Base-by-base conservation (phyloP, 768 basidiomycete genomes). In the Suillus subluteus region DNA sequence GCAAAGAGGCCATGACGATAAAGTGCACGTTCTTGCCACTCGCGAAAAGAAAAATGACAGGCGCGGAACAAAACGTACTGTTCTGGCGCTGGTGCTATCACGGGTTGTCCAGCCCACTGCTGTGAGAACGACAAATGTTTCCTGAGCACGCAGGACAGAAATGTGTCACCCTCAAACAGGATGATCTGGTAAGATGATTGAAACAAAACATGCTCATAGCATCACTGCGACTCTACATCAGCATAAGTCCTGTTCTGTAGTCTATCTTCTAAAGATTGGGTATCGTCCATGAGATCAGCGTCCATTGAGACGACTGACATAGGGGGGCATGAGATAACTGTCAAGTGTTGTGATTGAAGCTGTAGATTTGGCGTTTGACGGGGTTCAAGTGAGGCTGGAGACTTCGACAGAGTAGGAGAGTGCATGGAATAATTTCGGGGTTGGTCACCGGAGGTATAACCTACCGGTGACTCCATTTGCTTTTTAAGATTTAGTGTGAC, bases 401-500 rank as follows among this genome's bases (percentile, higher is more conserved):
- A 11, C 55, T 21, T 56, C 35, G 21, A 37, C 55, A 21, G 35
- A 11, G 18, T 35, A 21, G 30, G 26, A 30, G 55, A 56, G 21
- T 35, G 32, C 21, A 12, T 35, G n/a, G 55, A 56, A 21, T 30
- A n/a, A 56, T 35, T 2, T 54, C 52, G 52, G 8, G 18, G 30
- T 13, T 35, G 55, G 3, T 58, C 56, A 58, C 37, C 4, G 6
- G 56, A 38, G 13, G 13, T n/a, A 26, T 1, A 9, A 15, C 2
- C 4, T 21, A 23, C n/a, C 13, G 6, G 7, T 13, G 13, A 5
- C 23, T 2, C 2, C 2, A 2, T 9, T 61, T 61, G 18, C 11
- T 63, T 63, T 13, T 13, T 63, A 23, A 63, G 38, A 59, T 23
- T 16, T 21, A 63, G 18, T 16, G 55, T 62, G 32, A 62, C 38